A percentile compares a stretch with the other conserved stretches of the same genome.
Evolutionary conservation across 352 stramenopile genomes (phyloP).

Genomic region (Phytophthora citricola): DNA sequence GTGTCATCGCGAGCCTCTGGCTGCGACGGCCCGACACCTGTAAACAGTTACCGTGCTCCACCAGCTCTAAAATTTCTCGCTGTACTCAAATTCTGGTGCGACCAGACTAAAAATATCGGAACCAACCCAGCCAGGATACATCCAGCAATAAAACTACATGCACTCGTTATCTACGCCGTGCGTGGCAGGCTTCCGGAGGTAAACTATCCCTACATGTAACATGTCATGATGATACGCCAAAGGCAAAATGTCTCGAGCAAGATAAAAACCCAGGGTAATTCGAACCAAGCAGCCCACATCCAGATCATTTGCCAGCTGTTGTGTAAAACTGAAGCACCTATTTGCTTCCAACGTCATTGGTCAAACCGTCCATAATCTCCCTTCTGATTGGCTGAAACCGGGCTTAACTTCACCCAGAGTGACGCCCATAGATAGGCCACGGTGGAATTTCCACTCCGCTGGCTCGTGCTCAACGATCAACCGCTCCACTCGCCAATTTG

Average conservation of each 20-base stretch:
- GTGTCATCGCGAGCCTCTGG: constrained; percentile 1
- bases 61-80: not conserved
- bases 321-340: constrained; percentile 32
- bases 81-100: constrained; percentile 14
- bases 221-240: no score
- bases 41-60: not conserved
- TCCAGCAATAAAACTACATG: no score
- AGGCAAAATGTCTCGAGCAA: not conserved
- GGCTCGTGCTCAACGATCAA: not conserved
- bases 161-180: no score
- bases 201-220: no score
- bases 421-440: constrained; percentile 5
- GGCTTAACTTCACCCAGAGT: constrained; percentile 6
- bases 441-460: constrained; percentile 26
- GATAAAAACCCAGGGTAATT: constrained; percentile 3
- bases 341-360: constrained; percentile 9
- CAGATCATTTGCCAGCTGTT: constrained; percentile 23
- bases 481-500: constrained; percentile 15
- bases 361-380: not conserved
- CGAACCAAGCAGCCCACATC: constrained; percentile 32
- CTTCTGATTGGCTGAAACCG: not conserved
- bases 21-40: constrained; percentile 7
- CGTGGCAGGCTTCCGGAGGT: no score
- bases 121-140: not conserved
- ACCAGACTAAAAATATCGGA: constrained; percentile 6